Evolutionary conservation across 1,284 basidiomycete genomes (phyloP).

Genomic region (Salmacisia buchloeana): DNA sequence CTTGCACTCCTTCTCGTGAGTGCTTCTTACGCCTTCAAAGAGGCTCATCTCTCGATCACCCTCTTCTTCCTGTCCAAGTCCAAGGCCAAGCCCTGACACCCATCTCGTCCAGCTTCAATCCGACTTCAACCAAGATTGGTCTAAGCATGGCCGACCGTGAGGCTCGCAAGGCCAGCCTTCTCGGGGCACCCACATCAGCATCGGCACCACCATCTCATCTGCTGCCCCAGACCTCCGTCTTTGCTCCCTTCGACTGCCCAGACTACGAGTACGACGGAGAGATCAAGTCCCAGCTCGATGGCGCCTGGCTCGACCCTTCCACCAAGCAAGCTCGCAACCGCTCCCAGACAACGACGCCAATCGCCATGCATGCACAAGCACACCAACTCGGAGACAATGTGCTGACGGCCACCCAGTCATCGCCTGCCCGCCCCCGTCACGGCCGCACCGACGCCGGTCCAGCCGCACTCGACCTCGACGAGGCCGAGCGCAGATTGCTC

Average conservation of each 20-base stretch:
- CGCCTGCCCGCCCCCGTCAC: neutral
- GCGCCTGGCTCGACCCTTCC: neutral
- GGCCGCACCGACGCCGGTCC: no score
- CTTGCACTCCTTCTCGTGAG: no score
- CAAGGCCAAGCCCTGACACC: no score
- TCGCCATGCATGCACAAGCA: neutral
- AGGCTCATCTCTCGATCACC: no score
- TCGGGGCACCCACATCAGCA: neutral
- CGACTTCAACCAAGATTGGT: no score
- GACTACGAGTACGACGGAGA: neutral
- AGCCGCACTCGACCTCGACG: neutral
- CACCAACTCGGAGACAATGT: neutral
- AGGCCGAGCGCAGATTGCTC: neutral
- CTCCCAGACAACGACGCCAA: constrained; percentile 1
- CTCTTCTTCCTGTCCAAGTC: no score
- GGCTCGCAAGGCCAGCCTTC: no score
- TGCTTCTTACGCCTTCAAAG: no score
- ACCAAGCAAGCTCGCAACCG: neutral
- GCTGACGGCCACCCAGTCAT: neutral
- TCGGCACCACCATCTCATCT: neutral
- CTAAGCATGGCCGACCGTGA: no score
- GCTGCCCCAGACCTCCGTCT: neutral
- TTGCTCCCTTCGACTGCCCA: constrained; percentile 4
- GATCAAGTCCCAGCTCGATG: neutral
- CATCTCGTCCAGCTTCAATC: no score